Evolutionary conservation across 805 yeast species (phyloP).

Genomic region (Metschnikowia anglica): DNA sequence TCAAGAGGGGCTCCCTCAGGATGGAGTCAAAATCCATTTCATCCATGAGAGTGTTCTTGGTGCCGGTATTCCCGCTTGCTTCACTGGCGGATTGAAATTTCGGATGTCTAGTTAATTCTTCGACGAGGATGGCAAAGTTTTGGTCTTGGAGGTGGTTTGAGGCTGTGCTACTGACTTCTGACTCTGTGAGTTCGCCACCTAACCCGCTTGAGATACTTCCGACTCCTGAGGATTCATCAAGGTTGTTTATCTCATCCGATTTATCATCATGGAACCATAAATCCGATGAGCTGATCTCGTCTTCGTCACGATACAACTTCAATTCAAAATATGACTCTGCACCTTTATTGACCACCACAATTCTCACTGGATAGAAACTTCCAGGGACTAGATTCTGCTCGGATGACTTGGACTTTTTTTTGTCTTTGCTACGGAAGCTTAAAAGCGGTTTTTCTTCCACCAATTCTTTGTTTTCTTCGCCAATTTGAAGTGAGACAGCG

Average conservation of each 20-base stretch:
- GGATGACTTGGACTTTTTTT: neutral
- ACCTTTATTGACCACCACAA: conserved; percentile 2
- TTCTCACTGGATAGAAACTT: neutral
- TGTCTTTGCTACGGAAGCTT: neutral
- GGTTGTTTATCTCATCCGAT: neutral
- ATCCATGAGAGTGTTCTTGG: no score
- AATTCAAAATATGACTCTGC: neutral
- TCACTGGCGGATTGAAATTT: no score
- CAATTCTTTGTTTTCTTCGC: neutral
- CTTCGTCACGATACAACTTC: neutral
- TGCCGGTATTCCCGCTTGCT: no score
- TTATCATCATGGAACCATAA: neutral
- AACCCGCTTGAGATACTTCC: neutral
- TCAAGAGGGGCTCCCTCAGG: no score
- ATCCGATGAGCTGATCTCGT: neutral
- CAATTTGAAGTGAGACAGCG: conserved; percentile 1
- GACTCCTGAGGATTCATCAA: neutral
- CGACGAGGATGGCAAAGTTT: no score
- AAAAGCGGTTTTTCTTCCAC: neutral
- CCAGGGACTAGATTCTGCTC: neutral
- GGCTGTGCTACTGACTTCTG: no score
- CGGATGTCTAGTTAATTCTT: no score
- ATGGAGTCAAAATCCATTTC: no score
- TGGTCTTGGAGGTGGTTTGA: no score
- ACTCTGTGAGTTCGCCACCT: no score